Evolutionary conservation across 139 green algal genomes (phyloP), one percentile per base, ranked within the genome.

Genomic region (Nannochloris sp.): DNA sequence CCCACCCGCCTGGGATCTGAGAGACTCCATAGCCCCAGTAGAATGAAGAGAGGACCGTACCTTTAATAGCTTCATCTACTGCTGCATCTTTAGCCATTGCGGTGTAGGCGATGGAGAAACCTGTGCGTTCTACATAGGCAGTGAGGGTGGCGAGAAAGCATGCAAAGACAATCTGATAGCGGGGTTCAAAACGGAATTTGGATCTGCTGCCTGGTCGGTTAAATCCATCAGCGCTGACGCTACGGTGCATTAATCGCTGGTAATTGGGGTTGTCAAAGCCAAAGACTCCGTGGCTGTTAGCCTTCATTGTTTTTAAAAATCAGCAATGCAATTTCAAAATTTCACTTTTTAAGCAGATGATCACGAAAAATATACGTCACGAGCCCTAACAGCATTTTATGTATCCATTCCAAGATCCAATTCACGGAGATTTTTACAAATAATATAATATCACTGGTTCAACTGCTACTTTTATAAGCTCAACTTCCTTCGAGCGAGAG

Each of bases 41-140:
- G 58, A 99, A 99, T 9, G 91, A 84, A 0, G 86, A 95, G n/a
- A 98, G 70, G 8, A 99, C 91, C 4, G 65, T 83, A 8, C 92
- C 91, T 46, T 95, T 94, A 36, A 39, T 38, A 57, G 44, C 25
- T 31, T 45, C n/a, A 65, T 37, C 33, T 12, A 30, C 29, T 34
- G 8, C 6, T 6, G 74, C 82, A 35, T 78, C 53, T 36, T 89
- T 86, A 0, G 92, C 89, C 69, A 92, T 83, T 1, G 76, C 71
- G 0, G 93, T 98, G 82, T 91, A 99, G 2, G 89, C 89, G 35
- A 99, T 92, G 23, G 85, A 92, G 80, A 99, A 99, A 30, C 92
- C 93, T 2, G 91, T 83, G 3, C 93, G 84, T 75, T 99, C 93
- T 23, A 97, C 81, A 61, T 99, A 99, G 4, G 80, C 84, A 15